A percentile compares a stretch with the other conserved stretches of the same genome.
Conservation (phyloP, 371 early-diverging fungal species). For the Paraphysoderma sedebokerense region DNA sequence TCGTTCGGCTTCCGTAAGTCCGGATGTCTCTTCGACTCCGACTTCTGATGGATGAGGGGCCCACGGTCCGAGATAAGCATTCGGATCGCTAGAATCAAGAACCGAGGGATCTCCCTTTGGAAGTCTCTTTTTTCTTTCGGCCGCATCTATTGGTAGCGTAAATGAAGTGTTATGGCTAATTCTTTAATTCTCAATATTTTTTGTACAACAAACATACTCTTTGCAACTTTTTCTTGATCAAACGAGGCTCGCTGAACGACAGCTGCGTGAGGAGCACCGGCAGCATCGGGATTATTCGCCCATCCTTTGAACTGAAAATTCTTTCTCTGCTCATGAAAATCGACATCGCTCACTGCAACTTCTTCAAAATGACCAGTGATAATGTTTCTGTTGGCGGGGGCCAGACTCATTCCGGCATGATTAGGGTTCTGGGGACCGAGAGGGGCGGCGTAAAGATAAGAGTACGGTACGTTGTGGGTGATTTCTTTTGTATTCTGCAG, state of each 20-base stretch:
- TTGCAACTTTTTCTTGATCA: conserved; percentile 42
- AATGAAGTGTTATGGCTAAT: not conserved
- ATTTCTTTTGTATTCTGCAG: too few species aligned
- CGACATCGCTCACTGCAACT: conserved; percentile 7
- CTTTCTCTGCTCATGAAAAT: conserved; percentile 13
- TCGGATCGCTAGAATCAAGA: conserved; percentile 55
- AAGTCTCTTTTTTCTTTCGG: conserved; percentile 50
- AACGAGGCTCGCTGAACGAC: conserved; percentile 14
- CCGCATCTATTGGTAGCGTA: conserved; percentile 16
- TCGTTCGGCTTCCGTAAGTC: not conserved
- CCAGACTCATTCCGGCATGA: not conserved
- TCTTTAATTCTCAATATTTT: conserved; percentile 9
- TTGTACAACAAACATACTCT: conserved; percentile 7
- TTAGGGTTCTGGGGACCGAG: conserved; percentile 68
- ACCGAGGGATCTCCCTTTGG: conserved; percentile 57
- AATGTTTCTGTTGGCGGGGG: not conserved
- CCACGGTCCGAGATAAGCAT: conserved; percentile 90
- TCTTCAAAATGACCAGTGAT: conserved; percentile 7
- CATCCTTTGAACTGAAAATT: conserved; percentile 6
- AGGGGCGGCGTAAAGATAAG: conserved; percentile 41
- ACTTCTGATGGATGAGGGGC: too few species aligned
- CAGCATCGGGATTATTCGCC: conserved; percentile 7
- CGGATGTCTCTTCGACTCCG: conserved; percentile 66
- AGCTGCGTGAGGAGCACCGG: not conserved
- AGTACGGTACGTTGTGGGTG: conserved; percentile 47